These are phyloP conservation scores for Penicillium manginii DNA, from an alignment of 495 filamentous ascomycete species.

Conservation along the genomic window DNA sequence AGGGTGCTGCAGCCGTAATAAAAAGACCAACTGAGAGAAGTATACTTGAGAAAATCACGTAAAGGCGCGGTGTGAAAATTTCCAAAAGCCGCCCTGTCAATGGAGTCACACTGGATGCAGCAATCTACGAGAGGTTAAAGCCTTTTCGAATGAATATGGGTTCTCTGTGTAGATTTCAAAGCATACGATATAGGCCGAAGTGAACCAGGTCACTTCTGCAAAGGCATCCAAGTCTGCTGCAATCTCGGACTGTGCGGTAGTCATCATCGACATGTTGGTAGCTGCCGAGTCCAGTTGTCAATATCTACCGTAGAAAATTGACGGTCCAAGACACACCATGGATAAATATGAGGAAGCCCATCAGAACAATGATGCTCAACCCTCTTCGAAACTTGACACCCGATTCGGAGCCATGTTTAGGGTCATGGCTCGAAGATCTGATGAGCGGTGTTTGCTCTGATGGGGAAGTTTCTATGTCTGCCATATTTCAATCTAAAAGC, in stretches of 20 bases:
- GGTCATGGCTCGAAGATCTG: slow-evolving; percentile 4
- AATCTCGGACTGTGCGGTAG: slow-evolving; percentile 73
- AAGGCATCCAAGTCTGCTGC: slow-evolving; percentile 73
- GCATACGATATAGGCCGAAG: slow-evolving; percentile 63
- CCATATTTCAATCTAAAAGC: slow-evolving; percentile 3
- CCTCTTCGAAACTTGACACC: slow-evolving; percentile 16
- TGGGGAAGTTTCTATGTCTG: slow-evolving; percentile 29
- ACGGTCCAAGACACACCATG: slow-evolving; percentile 18
- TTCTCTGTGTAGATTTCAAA: no score
- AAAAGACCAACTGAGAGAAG: slow-evolving; percentile 65
- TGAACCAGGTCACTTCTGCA: slow-evolving; percentile 74
- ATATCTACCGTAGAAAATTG: background rate
- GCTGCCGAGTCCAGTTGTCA: slow-evolving; percentile 37
- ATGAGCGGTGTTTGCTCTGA: slow-evolving; percentile 35
- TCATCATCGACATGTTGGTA: slow-evolving; percentile 76
- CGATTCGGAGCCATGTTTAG: slow-evolving; percentile 10
- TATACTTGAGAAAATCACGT: slow-evolving; percentile 58
- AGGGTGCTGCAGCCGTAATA: slow-evolving; percentile 60
- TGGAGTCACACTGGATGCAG: slow-evolving; percentile 67
- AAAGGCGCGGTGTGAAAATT: slow-evolving; percentile 66
- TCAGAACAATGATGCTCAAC: slow-evolving; percentile 15
- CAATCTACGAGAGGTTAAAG: slow-evolving; percentile 52
- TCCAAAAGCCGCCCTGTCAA: slow-evolving; percentile 67
- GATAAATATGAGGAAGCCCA: slow-evolving; percentile 33
- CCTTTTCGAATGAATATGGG: background rate